Base-by-base conservation (phyloP, 805 yeast genomes). In the Candida stauntonica region DNA sequence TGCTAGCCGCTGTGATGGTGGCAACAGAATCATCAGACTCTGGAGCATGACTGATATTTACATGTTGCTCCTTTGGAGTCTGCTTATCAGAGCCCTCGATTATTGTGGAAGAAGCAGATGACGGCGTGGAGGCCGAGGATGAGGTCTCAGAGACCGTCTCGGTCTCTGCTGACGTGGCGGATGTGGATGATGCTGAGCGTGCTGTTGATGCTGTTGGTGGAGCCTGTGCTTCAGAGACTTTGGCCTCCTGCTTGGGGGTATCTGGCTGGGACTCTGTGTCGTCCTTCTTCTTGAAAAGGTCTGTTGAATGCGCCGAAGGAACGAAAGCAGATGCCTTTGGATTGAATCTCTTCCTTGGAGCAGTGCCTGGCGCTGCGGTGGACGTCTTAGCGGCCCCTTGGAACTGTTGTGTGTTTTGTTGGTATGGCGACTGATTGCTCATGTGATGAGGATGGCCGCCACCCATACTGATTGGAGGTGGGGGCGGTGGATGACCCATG, bases 291-390 rank as follows among this genome's bases (percentile, higher is more conserved):
- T 29, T 27, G 29, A 14, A n/a, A n/a, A n/a, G n/a, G 7, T 26
- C 29, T 7, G 7, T 13, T 7, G 6, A 7, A 14, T 7, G 7
- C n/a, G 23, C 36, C 3, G 38, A 41, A 8, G 41, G 42, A n/a
- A 34, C 27, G 17, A 34, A 34, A 12, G 35, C 26, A 4, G 33
- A 27, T 5, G 31, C 36, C 7, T 21, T 38, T 5, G 24, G 23
- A 18, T 36, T 27, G 27, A 31, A 36, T 28, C 27, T 36, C 40
- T 38, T 33, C 26, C 17, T 32, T 26, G 42, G 8, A 5, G n/a
- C n/a, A n/a, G n/a, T n/a, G n/a, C n/a, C n/a, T n/a, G n/a, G n/a
- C n/a, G n/a, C n/a, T n/a, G n/a, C n/a, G n/a, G n/a, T n/a, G n/a
- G n/a, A n/a, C n/a, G n/a, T n/a, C n/a, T n/a, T n/a, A n/a, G n/a